phyloP scores from a whole-genome alignment of 192 early-diverging fungal species.

The Dissophora globulifera region DNA sequence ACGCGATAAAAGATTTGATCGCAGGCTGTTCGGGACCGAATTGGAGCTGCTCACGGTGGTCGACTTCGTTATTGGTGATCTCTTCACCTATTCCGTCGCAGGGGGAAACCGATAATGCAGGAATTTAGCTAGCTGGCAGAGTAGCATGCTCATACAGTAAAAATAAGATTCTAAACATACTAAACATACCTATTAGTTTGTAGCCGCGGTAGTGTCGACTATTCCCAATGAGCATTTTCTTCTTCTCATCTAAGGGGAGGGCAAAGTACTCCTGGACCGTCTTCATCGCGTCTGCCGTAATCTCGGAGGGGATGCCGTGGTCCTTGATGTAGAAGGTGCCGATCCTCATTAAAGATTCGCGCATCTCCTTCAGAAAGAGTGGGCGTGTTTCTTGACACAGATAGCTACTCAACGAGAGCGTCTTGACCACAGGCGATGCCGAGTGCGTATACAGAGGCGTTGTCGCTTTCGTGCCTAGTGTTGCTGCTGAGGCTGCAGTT shows the following conservation, averaged over 20 bases:
- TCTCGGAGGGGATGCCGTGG: conserved; percentile 48
- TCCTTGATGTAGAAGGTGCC: conserved; percentile 68
- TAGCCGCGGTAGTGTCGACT: conserved; percentile 71
- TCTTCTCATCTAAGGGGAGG: conserved; percentile 62
- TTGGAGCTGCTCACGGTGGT: conserved; percentile 68
- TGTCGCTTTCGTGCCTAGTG: too few relatives aligned
- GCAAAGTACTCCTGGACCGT: conserved; percentile 56
- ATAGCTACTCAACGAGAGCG: conserved; percentile 24
- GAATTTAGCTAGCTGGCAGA: too few relatives aligned
- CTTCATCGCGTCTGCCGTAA: conserved; percentile 41
- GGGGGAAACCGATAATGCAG: too few relatives aligned
- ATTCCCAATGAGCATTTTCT: conserved; percentile 62
- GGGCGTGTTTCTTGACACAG: conserved; percentile 18
- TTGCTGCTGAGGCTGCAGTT: too few relatives aligned
- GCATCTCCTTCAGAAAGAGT: conserved; percentile 55
- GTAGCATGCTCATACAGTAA: too few relatives aligned
- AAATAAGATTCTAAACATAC: too few relatives aligned
- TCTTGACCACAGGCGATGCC: background rate
- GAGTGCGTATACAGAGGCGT: too few relatives aligned
- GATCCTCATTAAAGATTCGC: conserved; percentile 57
- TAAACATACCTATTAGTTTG: conserved; percentile 48
- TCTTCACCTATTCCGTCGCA: conserved; percentile 48
- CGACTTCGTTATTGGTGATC: conserved; percentile 37
- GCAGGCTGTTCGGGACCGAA: conserved; percentile 58
- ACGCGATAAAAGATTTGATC: conserved; percentile 1